Conservation (phyloP, 768 basidiomycete genomes). For the Phanerochaete sordida region DNA sequence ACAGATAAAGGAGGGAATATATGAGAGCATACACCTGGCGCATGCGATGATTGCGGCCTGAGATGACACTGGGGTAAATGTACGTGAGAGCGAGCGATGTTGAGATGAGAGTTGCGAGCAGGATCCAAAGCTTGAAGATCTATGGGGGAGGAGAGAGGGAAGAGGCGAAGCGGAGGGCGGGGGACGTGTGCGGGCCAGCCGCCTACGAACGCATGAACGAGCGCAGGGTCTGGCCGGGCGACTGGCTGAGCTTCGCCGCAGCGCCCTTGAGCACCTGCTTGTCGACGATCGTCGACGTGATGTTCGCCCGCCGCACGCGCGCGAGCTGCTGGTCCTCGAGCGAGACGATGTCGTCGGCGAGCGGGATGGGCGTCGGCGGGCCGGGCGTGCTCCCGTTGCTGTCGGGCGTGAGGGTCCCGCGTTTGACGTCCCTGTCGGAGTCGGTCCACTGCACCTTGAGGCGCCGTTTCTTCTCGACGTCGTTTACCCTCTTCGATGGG, state of each 20-base stretch:
- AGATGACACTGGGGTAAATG: background rate
- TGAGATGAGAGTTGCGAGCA: background rate
- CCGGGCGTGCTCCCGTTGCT: background rate
- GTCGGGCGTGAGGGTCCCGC: background rate
- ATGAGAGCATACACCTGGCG: background rate
- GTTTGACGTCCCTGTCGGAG: background rate
- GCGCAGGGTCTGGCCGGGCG: conserved; percentile 16
- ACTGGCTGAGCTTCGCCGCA: conserved; percentile 43
- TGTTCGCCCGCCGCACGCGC: conserved; percentile 38
- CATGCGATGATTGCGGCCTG: background rate
- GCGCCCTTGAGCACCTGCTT: conserved; percentile 51
- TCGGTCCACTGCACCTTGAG: background rate
- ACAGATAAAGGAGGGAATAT: background rate
- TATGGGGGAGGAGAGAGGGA: background rate
- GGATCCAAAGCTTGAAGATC: background rate
- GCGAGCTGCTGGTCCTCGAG: conserved; percentile 35
- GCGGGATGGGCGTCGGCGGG: conserved; percentile 20
- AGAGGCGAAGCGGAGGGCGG: background rate
- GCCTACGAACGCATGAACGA: conserved; percentile 7
- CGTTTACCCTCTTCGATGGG: conserved; percentile 3
- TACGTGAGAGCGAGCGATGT: background rate
- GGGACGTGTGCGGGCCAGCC: background rate
- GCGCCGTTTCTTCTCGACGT: background rate
- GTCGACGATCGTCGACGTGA: conserved; percentile 37
- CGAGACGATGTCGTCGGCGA: conserved; percentile 30